phyloP scores from a whole-genome alignment of 2,329 filamentous ascomycete genomes.

The Fusarium abutilonis region DNA sequence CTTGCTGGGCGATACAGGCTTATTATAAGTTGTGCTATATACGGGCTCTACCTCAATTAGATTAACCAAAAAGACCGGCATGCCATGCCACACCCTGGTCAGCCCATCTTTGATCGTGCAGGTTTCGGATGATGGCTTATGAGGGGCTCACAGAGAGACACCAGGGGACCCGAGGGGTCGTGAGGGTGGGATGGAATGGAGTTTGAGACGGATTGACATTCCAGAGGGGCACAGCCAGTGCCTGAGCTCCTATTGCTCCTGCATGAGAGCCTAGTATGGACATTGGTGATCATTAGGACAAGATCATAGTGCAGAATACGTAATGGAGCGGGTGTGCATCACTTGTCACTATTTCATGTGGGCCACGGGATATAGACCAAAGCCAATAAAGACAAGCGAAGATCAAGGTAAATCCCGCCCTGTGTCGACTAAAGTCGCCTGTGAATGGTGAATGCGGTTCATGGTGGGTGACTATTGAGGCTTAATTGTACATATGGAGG shows the following conservation, averaged over 20 bases:
- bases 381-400: constrained; percentile 30
- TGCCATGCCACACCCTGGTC: constrained; percentile 26
- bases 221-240: constrained; percentile 43
- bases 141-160: constrained; percentile 26
- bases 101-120: constrained; percentile 30
- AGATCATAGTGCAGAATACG: constrained; percentile 36
- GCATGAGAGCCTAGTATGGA: constrained; percentile 37
- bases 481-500: constrained; percentile 25
- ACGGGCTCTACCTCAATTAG: constrained; percentile 17
- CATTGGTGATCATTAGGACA: constrained; percentile 38
- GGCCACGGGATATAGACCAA: constrained; percentile 29
- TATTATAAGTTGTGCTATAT: constrained; percentile 40
- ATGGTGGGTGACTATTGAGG: constrained; percentile 29
- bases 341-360: constrained; percentile 34
- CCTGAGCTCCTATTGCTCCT: constrained; percentile 39
- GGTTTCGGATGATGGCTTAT: constrained; percentile 26
- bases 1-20: constrained; percentile 23
- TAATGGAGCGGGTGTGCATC: constrained; percentile 40
- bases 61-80: constrained; percentile 27
- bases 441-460: constrained; percentile 25
- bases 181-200: constrained; percentile 44
- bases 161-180: constrained; percentile 24
- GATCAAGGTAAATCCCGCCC: constrained; percentile 27
- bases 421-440: constrained; percentile 8
- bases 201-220: constrained; percentile 41